Evolutionary conservation across 2,329 filamentous ascomycete species (phyloP).

Genomic region (Uncinocarpus reesii): DNA sequence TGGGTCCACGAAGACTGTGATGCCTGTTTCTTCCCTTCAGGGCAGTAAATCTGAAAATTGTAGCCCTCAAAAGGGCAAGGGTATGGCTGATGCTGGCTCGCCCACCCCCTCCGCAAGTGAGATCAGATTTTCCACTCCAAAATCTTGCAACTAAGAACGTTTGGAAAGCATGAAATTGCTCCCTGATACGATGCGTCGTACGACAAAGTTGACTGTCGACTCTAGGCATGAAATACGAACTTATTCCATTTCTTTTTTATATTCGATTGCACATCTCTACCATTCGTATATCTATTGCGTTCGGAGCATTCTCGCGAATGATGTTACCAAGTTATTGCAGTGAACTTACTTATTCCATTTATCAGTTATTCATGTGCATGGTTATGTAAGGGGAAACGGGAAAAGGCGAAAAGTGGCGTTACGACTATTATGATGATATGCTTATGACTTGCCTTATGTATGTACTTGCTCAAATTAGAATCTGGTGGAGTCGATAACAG

Average conservation of each 20-base stretch:
- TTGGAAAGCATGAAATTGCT: neutral
- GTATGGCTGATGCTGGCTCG: slow-evolving; percentile 27
- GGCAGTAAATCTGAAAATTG: slow-evolving; percentile 29
- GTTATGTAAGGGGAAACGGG: neutral
- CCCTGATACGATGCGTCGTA: too few species aligned
- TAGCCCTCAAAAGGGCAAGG: slow-evolving; percentile 32
- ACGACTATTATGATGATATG: slow-evolving; percentile 3
- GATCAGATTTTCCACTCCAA: slow-evolving; percentile 29
- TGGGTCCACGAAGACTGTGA: slow-evolving; percentile 29
- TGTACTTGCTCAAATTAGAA: neutral
- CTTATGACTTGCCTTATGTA: slow-evolving; percentile 5
- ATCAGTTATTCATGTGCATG: slow-evolving; percentile 9
- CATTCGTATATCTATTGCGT: slow-evolving; percentile 3
- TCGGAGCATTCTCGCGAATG: neutral
- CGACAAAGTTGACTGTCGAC: too few species aligned
- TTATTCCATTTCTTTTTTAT: neutral
- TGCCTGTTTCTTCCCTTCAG: slow-evolving; percentile 24
- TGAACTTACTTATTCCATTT: neutral
- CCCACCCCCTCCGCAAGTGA: slow-evolving; percentile 33
- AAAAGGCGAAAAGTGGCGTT: neutral
- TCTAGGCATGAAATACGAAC: neutral
- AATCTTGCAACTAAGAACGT: slow-evolving; percentile 23
- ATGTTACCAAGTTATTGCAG: neutral
- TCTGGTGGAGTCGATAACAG: neutral
- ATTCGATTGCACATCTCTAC: slow-evolving; percentile 1